These are phyloP conservation scores for Dioscorea dumetorum DNA, from an alignment of 106 monocot genomes.

Conservation along the genomic window DNA sequence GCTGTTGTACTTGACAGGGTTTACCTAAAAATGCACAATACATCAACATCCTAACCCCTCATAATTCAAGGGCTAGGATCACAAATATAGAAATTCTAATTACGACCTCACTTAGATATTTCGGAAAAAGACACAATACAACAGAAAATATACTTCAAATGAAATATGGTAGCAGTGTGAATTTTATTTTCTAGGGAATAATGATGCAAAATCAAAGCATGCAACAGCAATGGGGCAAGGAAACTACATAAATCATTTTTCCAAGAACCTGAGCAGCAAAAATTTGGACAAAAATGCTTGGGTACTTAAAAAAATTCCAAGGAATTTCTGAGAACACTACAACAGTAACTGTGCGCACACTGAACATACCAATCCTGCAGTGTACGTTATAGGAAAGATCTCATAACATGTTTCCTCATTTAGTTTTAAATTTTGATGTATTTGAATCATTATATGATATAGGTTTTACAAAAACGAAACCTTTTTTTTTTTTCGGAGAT, in stretches of 20 bases:
- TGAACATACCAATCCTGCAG: no score
- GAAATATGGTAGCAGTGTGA: no score
- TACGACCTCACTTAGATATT: no score
- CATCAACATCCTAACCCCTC: not conserved
- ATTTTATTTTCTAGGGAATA: no score
- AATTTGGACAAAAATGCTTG: no score
- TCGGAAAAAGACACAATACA: no score
- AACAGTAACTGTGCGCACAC: not conserved
- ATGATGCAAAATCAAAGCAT: no score
- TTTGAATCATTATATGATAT: not conserved
- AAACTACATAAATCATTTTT: not conserved
- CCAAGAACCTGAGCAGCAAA: not conserved
- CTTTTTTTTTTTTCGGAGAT: no score
- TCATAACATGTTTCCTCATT: not conserved
- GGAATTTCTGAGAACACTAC: not conserved
- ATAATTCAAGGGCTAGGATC: no score
- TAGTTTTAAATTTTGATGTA: no score
- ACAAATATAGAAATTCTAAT: no score
- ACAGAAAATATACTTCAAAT: no score
- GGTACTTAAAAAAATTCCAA: not conserved
- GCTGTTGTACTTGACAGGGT: constrained; percentile 76
- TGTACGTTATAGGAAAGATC: not conserved
- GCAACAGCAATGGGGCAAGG: not conserved
- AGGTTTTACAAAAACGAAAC: not conserved
- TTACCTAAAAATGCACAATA: constrained; percentile 40